Evolutionary conservation across 192 early-diverging fungal genomes (phyloP).

Genomic region (Coemansia sp.): DNA sequence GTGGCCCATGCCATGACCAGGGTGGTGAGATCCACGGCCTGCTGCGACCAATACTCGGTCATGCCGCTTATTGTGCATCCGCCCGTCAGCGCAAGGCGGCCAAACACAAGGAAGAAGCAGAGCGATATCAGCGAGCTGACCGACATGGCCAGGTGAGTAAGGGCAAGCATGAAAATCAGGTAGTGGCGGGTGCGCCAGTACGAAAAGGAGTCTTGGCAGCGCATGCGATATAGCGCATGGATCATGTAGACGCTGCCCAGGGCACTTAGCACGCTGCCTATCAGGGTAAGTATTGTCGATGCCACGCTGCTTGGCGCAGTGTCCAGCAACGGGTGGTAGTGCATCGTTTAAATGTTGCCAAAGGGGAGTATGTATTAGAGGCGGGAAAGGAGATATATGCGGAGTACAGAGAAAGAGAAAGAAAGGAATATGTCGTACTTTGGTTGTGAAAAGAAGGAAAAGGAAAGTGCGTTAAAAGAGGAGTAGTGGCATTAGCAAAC

Average conservation of each 20-base stretch:
- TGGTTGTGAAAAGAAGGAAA: too few relatives aligned
- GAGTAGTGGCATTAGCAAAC: too few relatives aligned
- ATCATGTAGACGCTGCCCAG: conserved; percentile 17
- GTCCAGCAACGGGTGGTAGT: conserved; percentile 32
- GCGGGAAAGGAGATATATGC: too few relatives aligned
- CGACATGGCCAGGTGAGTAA: conserved; percentile 14
- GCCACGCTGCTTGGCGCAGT: conserved; percentile 45
- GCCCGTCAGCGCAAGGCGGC: conserved; percentile 17
- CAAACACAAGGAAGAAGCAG: conserved; percentile 28
- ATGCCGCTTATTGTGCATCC: conserved; percentile 43
- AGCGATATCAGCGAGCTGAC: conserved; percentile 19
- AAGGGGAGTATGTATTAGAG: too few relatives aligned
- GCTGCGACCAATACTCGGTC: conserved; percentile 39
- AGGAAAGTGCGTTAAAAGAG: too few relatives aligned
- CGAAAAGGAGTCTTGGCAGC: background rate
- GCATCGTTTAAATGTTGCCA: too few relatives aligned
- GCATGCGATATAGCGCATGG: conserved; percentile 5
- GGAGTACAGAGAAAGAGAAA: too few relatives aligned
- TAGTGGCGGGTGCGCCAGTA: conserved; percentile 34
- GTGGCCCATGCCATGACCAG: conserved; percentile 20
- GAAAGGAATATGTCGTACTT: too few relatives aligned
- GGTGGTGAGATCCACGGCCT: conserved; percentile 28
- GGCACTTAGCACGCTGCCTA: conserved; percentile 21
- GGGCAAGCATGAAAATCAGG: conserved; percentile 9
- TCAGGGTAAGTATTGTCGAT: conserved; percentile 20